These are phyloP conservation scores for Sporothrix brasiliensis DNA, from an alignment of 2,329 filamentous ascomycete species.

Conservation along the genomic window DNA sequence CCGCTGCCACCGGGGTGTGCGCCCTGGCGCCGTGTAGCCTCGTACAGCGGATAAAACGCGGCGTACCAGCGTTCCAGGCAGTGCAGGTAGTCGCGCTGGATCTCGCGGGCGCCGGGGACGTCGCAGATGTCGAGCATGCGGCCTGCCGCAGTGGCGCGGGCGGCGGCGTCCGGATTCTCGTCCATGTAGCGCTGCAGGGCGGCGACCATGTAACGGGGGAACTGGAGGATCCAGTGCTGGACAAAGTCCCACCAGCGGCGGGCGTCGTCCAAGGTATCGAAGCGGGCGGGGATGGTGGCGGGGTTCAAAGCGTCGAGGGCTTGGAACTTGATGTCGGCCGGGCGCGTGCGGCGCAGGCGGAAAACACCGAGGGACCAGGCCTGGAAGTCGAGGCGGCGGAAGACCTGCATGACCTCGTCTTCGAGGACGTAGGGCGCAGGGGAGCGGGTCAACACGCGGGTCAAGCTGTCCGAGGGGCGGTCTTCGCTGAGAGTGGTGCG, in stretches of 20 bases:
- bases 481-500: slow-evolving; percentile 1
- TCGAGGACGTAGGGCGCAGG: slow-evolving; percentile 38
- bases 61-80: slow-evolving; percentile 48
- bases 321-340: slow-evolving; percentile 32
- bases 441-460: slow-evolving; percentile 30
- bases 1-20: background rate
- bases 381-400: slow-evolving; percentile 41
- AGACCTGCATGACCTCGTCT: slow-evolving; percentile 40
- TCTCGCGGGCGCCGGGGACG: slow-evolving; percentile 31
- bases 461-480: slow-evolving; percentile 20
- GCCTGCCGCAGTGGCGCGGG: slow-evolving; percentile 12
- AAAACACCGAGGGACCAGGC: slow-evolving; percentile 40
- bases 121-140: slow-evolving; percentile 35
- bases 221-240: slow-evolving; percentile 40
- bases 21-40: slow-evolving; percentile 36
- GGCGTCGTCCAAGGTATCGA: slow-evolving; percentile 39
- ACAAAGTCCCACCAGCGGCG: slow-evolving; percentile 41
- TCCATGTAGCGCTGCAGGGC: slow-evolving; percentile 34
- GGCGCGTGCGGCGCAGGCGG: slow-evolving; percentile 30
- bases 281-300: slow-evolving; percentile 36
- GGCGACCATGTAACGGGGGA: slow-evolving; percentile 36
- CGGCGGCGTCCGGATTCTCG: slow-evolving; percentile 24
- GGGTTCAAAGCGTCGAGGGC: slow-evolving; percentile 31
- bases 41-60: slow-evolving; percentile 46
- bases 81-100: slow-evolving; percentile 42